These are phyloP conservation scores for Turritis glabra DNA, from an alignment of 345 rosid species.

Conservation along the genomic window DNA sequence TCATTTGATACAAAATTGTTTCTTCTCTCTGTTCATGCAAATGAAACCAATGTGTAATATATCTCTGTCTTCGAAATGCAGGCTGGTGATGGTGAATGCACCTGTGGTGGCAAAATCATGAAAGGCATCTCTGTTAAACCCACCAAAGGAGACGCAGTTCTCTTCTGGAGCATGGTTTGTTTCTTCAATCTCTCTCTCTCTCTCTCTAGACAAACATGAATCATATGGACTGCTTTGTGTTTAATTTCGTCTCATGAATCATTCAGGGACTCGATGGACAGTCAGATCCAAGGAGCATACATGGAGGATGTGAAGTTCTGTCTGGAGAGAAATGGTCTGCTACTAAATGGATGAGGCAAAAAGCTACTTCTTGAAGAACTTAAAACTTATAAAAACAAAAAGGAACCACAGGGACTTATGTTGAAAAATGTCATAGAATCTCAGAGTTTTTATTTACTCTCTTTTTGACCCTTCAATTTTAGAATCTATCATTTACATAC, in stretches of 20 bases:
- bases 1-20: not conserved
- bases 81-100: slow-evolving; percentile 88
- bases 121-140: slow-evolving; percentile 92
- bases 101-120: slow-evolving; percentile 75
- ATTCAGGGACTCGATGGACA: slow-evolving; percentile 79
- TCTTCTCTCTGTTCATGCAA: not conserved
- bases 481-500: slow-evolving; percentile 1
- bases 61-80: slow-evolving; percentile 35
- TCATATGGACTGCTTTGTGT: not conserved
- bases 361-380: slow-evolving; percentile 46
- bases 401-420: slow-evolving; percentile 27
- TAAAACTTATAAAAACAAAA: not conserved
- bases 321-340: slow-evolving; percentile 96
- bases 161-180: slow-evolving; percentile 99
- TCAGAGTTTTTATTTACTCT: slow-evolving; percentile 27
- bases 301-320: slow-evolving; percentile 91
- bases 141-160: slow-evolving; percentile 82
- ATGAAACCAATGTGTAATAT: not conserved
- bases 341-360: slow-evolving; percentile 97
- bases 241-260: not conserved
- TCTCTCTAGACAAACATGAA: not conserved
- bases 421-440: slow-evolving; percentile 22
- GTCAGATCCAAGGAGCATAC: slow-evolving; percentile 80
- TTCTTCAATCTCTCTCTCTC: slow-evolving; percentile 19
- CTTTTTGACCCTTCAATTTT: slow-evolving; percentile 7